phyloP scores from a whole-genome alignment of 2,329 filamentous ascomycete genomes.

The Arthrobotrys iridis region DNA sequence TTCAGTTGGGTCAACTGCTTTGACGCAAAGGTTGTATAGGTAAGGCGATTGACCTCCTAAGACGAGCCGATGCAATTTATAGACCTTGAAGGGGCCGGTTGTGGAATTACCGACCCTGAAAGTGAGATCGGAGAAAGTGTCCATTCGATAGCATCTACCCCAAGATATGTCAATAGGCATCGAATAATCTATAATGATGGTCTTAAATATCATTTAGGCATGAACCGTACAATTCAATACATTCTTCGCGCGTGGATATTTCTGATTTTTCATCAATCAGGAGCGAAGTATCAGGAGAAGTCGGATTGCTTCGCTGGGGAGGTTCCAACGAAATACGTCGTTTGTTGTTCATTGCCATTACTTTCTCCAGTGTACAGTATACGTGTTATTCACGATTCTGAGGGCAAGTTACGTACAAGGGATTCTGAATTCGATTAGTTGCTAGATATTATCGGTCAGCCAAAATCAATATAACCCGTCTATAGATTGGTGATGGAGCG shows the following conservation, averaged over 20 bases:
- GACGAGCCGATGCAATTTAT: constrained; percentile 26
- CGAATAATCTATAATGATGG: not conserved
- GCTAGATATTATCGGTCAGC: no score
- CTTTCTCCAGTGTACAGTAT: not conserved
- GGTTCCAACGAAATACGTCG: not conserved
- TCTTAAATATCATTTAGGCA: not conserved
- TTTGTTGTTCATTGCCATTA: not conserved
- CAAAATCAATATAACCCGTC: no score
- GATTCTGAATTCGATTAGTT: no score
- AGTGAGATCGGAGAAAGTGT: constrained; percentile 23
- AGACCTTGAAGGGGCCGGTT: not conserved
- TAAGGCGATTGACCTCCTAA: constrained; percentile 22
- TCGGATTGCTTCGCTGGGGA: not conserved
- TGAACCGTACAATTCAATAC: constrained; percentile 29
- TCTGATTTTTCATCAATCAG: not conserved
- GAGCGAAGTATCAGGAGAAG: not conserved
- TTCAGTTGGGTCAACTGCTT: not conserved
- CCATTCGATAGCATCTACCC: constrained; percentile 23
- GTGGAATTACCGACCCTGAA: constrained; percentile 3
- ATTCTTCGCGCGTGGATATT: constrained; percentile 17
- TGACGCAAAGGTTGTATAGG: constrained; percentile 4
- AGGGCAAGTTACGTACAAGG: no score
- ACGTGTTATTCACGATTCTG: no score
- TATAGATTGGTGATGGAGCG: no score
- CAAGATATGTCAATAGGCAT: no score